Base-by-base conservation (phyloP, 225 moss, liverwort and hornwort genomes). In the Polytrichum commune region DNA sequence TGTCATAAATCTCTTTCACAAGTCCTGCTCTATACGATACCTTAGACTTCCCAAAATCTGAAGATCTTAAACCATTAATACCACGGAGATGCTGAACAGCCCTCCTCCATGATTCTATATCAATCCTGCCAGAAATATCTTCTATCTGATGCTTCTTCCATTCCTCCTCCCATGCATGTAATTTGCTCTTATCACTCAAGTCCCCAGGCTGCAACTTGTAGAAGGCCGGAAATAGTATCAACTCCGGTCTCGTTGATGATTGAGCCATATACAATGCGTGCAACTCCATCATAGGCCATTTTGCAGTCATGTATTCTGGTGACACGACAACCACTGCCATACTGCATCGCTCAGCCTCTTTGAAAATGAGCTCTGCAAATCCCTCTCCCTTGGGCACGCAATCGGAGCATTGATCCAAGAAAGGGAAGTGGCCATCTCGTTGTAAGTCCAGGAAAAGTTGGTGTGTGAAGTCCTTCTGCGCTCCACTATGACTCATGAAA, bases 251-350 rank as follows among this genome's bases (percentile, higher is more conserved):
- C 6, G 5, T 1, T 19, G 0, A 4, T 3, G 23, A n/a, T 26
- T 4, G 53, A 53, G 7, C 16, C 2, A 5, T 7, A 26, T 22
- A 18, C n/a, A 77, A 61, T 33, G 0, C 8, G 19, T 27, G 13
- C 35, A 75, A 26, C 55, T 75, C 75, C 20, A 69, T 19, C 69
- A 75, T 56, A 69, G 75, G 33, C 75, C 64, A 75, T 56, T 75
- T 69, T 30, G 75, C 57, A 6, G 3, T 61, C 53, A 70, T 63
- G n/a, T 62, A 70, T 6, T 64, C 68, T 2, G 69, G 5, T 13
- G 63, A 70, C 16, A 76, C 6, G 29, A 76, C 56, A 3, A 70
- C 54, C n/a, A 76, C 54, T 76, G 69, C 69, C 69, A 76, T n/a
- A 32, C 64, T 8, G 55, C 69, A 76, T 20, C 64, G 75, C 33